These are phyloP conservation scores for Ophiostoma sp. DNA, from an alignment of 2,329 filamentous ascomycete species.

Conservation along the genomic window DNA sequence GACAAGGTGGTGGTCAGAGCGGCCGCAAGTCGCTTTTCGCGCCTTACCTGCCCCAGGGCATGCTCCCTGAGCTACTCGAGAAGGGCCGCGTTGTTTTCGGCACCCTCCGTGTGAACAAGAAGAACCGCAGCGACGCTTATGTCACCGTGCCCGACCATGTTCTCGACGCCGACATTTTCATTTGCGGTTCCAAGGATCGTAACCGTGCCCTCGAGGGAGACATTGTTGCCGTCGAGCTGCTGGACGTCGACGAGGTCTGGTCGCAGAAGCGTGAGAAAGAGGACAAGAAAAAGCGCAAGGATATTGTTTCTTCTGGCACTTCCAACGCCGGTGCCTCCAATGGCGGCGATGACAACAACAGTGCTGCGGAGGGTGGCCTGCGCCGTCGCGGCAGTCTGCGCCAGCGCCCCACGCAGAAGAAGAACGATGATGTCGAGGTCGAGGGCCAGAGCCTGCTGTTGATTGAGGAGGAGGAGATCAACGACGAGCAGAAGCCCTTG, in stretches of 20 bases:
- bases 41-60: conserved; percentile 92
- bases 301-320: conserved; percentile 77
- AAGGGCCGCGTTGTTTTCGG: conserved; percentile 94
- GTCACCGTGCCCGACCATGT: conserved; percentile 83
- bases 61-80: conserved; percentile 78
- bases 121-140: conserved; percentile 97
- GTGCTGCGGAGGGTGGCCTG: conserved; percentile 71
- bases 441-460: conserved; percentile 94
- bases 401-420: conserved; percentile 97
- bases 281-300: conserved; percentile 99
- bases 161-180: conserved; percentile 97
- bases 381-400: conserved; percentile 90
- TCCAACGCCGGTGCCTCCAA: conserved; percentile 60
- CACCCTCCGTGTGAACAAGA: conserved; percentile 97
- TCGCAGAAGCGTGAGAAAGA: conserved; percentile 98
- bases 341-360: conserved; percentile 51
- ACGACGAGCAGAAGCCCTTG: conserved; percentile 93
- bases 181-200: conserved; percentile 97
- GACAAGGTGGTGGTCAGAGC: neutral
- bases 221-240: conserved; percentile 87
- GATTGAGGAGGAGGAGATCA: conserved; percentile 98
- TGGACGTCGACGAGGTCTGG: conserved; percentile 98
- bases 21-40: conserved; percentile 95
- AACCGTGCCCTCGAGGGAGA: conserved; percentile 96
- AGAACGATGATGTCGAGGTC: conserved; percentile 98